Percentiles rank a stretch among this genome's conserved stretches.
phyloP scores from a whole-genome alignment of 805 yeast genomes.

The Jamesozyma gamospora region DNA sequence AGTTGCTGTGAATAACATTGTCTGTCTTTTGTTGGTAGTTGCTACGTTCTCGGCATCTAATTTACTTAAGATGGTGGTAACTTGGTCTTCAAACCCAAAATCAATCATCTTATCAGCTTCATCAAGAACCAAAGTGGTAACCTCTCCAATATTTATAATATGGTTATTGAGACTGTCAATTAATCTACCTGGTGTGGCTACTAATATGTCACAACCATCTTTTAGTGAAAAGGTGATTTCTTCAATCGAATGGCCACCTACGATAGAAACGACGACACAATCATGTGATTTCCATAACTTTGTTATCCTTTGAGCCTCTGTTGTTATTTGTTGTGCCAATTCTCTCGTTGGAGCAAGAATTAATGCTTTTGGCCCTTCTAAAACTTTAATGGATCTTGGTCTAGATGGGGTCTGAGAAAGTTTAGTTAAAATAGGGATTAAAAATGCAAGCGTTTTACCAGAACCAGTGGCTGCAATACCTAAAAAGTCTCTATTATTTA shows the following conservation, averaged over 20 bases:
- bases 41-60: slow-evolving; percentile 26
- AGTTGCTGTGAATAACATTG: slow-evolving; percentile 93
- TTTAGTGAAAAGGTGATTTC: slow-evolving; percentile 53
- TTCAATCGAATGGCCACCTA: slow-evolving; percentile 85
- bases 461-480: slow-evolving; percentile 97
- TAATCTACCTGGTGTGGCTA: slow-evolving; percentile 91
- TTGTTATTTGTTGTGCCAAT: slow-evolving; percentile 76
- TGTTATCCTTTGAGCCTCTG: slow-evolving; percentile 49
- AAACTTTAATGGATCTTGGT: slow-evolving; percentile 34
- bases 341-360: slow-evolving; percentile 91
- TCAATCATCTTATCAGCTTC: slow-evolving; percentile 96
- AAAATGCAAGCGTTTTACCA: slow-evolving; percentile 82
- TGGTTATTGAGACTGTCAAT: slow-evolving; percentile 69
- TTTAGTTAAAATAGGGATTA: slow-evolving; percentile 60
- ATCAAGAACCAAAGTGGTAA: slow-evolving; percentile 69
- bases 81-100: slow-evolving; percentile 82
- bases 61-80: slow-evolving; percentile 46
- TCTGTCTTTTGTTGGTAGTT: slow-evolving; percentile 29
- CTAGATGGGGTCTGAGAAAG: slow-evolving; percentile 39
- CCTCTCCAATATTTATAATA: slow-evolving; percentile 47
- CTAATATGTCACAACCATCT: slow-evolving; percentile 62
- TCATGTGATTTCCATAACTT: slow-evolving; percentile 23
- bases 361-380: slow-evolving; percentile 64
- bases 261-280: slow-evolving; percentile 44
- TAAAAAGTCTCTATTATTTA: slow-evolving; percentile 54